Evolutionary conservation across 2,329 filamentous ascomycete species (phyloP), one percentile per base, ranked within the genome.

Genomic region (Aschersonia sp.): DNA sequence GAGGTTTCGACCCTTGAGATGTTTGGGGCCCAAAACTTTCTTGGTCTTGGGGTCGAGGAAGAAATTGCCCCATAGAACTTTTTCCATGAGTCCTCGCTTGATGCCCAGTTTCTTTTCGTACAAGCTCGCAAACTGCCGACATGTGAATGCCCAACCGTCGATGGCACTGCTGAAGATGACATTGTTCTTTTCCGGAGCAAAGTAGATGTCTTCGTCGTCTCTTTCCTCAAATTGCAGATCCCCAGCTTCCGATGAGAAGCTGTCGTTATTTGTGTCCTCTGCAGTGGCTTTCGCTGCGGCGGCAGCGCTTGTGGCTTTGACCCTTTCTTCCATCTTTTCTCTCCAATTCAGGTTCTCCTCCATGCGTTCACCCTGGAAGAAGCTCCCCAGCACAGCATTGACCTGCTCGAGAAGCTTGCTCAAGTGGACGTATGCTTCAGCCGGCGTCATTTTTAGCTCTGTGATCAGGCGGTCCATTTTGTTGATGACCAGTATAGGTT

Each of bases 101-200:
- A 97, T 94, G 11, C 92, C 90, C 6, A 98, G 76, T 64, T 98
- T 98, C 71, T 89, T 94, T 66, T 97, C 90, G 60, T 97, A 98
- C 31, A 97, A 70, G 39, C 79, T 79, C 14, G 92, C 89, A 61
- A 98, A 98, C 58, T 98, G 92, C 45, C 88, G 79, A 45, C 95
- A 83, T 0, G 92, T 98, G 58, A 98, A 98, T 3, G 92, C 92
- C 92, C 92, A 98, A n/a, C 92, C 92, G 60, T 98, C 92, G 48
- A 95, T 84, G 50, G 92, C 92, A 62, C 90, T 97, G 69, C 87
- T 88, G 63, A 98, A 98, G 53, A 98, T 97, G 63, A 98, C 92
- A 59, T 98, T 98, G 64, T 95, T 95, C 66, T 90, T 94, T 61
- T 98, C 92, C 0, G 92, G 92, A 1, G 92, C 87, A 66, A 98